phyloP scores from a whole-genome alignment of 495 filamentous ascomycete genomes.

The Penicillium robsamsonii region DNA sequence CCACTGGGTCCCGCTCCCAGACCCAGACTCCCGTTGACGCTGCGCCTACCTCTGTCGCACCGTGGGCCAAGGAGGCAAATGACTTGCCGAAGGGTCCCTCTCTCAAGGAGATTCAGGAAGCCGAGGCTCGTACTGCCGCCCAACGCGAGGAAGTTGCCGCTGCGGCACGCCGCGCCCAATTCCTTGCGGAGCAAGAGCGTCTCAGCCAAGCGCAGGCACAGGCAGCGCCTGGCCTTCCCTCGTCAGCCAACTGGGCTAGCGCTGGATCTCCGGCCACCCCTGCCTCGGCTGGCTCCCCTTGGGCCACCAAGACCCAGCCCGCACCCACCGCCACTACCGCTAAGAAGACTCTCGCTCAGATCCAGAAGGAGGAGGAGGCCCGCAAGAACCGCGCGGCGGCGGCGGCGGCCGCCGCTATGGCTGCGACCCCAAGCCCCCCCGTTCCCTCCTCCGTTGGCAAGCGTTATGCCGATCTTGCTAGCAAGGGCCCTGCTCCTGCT shows the following conservation, averaged over 20 bases:
- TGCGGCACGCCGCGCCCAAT: slow-evolving; percentile 70
- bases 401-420: slow-evolving; percentile 55
- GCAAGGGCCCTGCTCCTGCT: slow-evolving; percentile 60
- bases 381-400: slow-evolving; percentile 70
- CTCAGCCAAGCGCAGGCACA: slow-evolving; percentile 62
- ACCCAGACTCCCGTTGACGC: slow-evolving; percentile 70
- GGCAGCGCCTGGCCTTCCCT: slow-evolving; percentile 72
- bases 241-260: slow-evolving; percentile 87
- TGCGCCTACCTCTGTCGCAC: slow-evolving; percentile 69
- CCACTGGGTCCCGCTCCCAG: slow-evolving; percentile 66
- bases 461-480: slow-evolving; percentile 91
- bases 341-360: slow-evolving; percentile 93
- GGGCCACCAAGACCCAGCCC: slow-evolving; percentile 60
- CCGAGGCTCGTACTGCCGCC: slow-evolving; percentile 90
- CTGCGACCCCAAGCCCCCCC: slow-evolving; percentile 45
- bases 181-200: slow-evolving; percentile 72
- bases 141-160: slow-evolving; percentile 82
- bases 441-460: slow-evolving; percentile 63
- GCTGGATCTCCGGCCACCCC: slow-evolving; percentile 62
- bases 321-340: slow-evolving; percentile 44
- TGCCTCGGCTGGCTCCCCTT: slow-evolving; percentile 53
- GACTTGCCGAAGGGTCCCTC: slow-evolving; percentile 85
- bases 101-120: slow-evolving; percentile 94
- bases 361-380: slow-evolving; percentile 92
- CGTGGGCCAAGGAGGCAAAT: slow-evolving; percentile 85